Conservation (phyloP, 2,329 filamentous ascomycete genomes). For the Lasiodiplodia sp. region DNA sequence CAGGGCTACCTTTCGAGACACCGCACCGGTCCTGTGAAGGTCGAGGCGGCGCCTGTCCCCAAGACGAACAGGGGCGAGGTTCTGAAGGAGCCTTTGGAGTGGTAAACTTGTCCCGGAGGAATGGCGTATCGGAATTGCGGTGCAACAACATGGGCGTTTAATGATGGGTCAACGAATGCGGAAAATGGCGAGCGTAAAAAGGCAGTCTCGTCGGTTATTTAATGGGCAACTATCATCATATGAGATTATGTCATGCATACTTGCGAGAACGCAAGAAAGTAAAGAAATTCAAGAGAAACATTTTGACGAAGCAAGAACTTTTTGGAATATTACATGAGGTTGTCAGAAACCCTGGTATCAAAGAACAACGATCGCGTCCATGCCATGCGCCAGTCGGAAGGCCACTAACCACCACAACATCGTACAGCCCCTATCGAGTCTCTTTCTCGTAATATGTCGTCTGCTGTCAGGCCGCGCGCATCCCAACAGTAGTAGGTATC, state of each 20-base stretch:
- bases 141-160: conserved; percentile 6
- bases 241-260: not conserved
- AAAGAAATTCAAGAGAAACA: not conserved
- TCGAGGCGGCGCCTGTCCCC: conserved; percentile 74
- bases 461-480: not conserved
- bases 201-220: conserved; percentile 11
- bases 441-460: not conserved
- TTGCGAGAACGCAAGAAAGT: not conserved
- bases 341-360: not conserved
- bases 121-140: not conserved
- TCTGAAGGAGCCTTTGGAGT: conserved; percentile 86
- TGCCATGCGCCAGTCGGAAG: not conserved
- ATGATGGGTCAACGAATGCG: conserved; percentile 18
- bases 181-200: conserved; percentile 14
- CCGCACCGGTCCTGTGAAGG: conserved; percentile 64
- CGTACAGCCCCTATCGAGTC: not conserved
- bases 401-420: not conserved
- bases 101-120: conserved; percentile 58
- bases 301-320: not conserved
- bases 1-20: conserved; percentile 74
- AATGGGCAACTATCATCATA: not conserved
- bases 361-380: not conserved
- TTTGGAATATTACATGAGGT: not conserved
- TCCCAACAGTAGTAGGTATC: not conserved
- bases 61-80: conserved; percentile 89